Evolutionary conservation across 495 filamentous ascomycete species (phyloP).

Genomic region (Sabuloglossum arenarium): DNA sequence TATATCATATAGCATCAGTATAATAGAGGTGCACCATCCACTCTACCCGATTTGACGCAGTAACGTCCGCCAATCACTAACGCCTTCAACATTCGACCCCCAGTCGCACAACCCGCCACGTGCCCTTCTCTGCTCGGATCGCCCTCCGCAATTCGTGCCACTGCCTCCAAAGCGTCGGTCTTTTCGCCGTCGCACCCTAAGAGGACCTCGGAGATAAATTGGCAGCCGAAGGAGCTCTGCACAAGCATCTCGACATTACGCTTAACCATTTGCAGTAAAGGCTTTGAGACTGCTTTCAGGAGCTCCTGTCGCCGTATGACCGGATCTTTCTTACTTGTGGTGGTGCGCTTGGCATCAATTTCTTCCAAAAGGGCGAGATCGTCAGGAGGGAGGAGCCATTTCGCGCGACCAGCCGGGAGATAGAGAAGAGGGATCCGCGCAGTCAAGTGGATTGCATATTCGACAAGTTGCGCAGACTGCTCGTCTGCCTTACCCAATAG

Average conservation of each 20-base stretch:
- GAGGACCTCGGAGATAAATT: conserved; percentile 65
- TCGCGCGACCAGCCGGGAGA: conserved; percentile 51
- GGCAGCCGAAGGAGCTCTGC: conserved; percentile 60
- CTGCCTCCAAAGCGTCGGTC: conserved; percentile 39
- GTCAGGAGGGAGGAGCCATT: conserved; percentile 42
- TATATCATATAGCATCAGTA: not conserved
- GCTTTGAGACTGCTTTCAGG: conserved; percentile 39
- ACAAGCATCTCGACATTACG: conserved; percentile 43
- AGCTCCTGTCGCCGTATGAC: conserved; percentile 56
- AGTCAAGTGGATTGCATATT: conserved; percentile 41
- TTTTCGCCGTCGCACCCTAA: conserved; percentile 60
- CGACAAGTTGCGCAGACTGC: conserved; percentile 39
- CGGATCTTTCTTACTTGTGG: conserved; percentile 80
- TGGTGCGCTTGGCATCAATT: conserved; percentile 50
- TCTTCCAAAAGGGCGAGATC: conserved; percentile 48
- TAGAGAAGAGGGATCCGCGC: conserved; percentile 69
- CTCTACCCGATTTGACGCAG: conserved; percentile 42
- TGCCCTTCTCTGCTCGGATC: conserved; percentile 36
- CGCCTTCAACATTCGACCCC: conserved; percentile 74
- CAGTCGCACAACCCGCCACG: conserved; percentile 35
- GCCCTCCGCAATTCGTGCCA: conserved; percentile 47
- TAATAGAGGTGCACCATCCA: conserved; percentile 20
- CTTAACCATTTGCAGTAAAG: conserved; percentile 49
- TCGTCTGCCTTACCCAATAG: conserved; percentile 43
- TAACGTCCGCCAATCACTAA: conserved; percentile 73